Conservation (phyloP, 2,329 filamentous ascomycete species). For the Scytalidium sp. region DNA sequence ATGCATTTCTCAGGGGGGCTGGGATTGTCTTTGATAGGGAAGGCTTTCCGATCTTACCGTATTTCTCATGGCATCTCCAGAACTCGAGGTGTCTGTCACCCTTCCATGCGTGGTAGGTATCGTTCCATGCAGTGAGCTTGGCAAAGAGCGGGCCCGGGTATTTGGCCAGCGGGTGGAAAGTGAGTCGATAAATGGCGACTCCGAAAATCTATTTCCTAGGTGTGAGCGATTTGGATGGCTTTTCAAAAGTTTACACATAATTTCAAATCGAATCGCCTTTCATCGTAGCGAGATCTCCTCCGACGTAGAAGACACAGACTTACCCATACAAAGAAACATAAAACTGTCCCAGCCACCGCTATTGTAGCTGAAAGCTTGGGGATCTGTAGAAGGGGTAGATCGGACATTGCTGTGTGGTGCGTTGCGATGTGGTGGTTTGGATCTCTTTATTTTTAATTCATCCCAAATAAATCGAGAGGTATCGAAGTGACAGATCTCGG, state of each 20-base stretch:
- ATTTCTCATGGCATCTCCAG: conserved; percentile 66
- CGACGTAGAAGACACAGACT: conserved; percentile 9
- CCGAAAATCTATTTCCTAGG: conserved; percentile 5
- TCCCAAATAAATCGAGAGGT: too few species aligned
- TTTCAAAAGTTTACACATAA: too few species aligned
- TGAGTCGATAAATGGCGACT: conserved; percentile 49
- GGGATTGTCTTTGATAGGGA: too few species aligned
- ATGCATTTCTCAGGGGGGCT: too few species aligned
- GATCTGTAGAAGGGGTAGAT: too few species aligned
- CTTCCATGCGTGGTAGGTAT: conserved; percentile 71
- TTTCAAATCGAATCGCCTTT: background rate
- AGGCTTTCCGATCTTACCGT: too few species aligned
- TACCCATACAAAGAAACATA: background rate
- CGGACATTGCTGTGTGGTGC: too few species aligned
- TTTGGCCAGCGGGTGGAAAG: conserved; percentile 61
- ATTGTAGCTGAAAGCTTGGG: too few species aligned
- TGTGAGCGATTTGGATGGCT: conserved; percentile 31
- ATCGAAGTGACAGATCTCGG: too few species aligned
- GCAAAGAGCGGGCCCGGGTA: conserved; percentile 64
- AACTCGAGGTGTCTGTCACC: conserved; percentile 74
- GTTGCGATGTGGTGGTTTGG: too few species aligned
- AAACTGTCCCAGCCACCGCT: conserved; percentile 24
- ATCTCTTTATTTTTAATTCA: too few species aligned
- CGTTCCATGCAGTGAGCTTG: conserved; percentile 61
- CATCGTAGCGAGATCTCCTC: conserved; percentile 8